Percentiles rank a stretch among this genome's conserved stretches.
These are phyloP conservation scores for Abelmoschus esculentus DNA, from an alignment of 345 rosid genomes.

Conservation along the genomic window DNA sequence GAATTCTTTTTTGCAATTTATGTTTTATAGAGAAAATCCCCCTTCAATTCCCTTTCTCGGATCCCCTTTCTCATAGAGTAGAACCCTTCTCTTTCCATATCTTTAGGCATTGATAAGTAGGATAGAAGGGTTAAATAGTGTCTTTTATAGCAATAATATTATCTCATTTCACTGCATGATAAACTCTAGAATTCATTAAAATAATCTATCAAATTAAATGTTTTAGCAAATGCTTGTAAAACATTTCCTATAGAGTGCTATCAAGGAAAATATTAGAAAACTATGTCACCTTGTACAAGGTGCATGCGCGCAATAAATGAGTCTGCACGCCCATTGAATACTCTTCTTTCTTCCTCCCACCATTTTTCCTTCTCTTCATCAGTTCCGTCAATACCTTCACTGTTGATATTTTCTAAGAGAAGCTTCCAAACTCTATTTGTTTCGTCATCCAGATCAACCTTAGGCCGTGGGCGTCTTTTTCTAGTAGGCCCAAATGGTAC, in stretches of 20 bases:
- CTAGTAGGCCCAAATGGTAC: slow-evolving; percentile 46
- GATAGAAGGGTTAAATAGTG: too few species aligned
- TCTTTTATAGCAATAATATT: neutral
- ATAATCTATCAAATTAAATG: neutral
- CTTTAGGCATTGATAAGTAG: too few species aligned
- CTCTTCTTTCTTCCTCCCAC: slow-evolving; percentile 84
- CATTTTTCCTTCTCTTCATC: slow-evolving; percentile 51
- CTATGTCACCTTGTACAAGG: slow-evolving; percentile 78
- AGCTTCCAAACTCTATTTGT: slow-evolving; percentile 81
- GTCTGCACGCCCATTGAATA: slow-evolving; percentile 70
- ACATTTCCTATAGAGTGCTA: neutral
- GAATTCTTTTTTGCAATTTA: neutral
- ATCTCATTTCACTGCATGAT: neutral
- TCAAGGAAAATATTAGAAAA: slow-evolving; percentile 6
- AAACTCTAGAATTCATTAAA: neutral
- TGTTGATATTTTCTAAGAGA: slow-evolving; percentile 56
- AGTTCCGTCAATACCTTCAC: slow-evolving; percentile 67
- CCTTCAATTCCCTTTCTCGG: neutral
- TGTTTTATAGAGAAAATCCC: neutral
- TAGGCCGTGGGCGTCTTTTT: slow-evolving; percentile 55
- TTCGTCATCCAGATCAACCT: slow-evolving; percentile 80
- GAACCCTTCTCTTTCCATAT: neutral
- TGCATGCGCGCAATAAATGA: slow-evolving; percentile 95
- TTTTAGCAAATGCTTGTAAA: neutral
- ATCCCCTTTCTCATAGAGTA: neutral